Conservation (phyloP, 2,329 filamentous ascomycete species). For the Triangularia setosa region DNA sequence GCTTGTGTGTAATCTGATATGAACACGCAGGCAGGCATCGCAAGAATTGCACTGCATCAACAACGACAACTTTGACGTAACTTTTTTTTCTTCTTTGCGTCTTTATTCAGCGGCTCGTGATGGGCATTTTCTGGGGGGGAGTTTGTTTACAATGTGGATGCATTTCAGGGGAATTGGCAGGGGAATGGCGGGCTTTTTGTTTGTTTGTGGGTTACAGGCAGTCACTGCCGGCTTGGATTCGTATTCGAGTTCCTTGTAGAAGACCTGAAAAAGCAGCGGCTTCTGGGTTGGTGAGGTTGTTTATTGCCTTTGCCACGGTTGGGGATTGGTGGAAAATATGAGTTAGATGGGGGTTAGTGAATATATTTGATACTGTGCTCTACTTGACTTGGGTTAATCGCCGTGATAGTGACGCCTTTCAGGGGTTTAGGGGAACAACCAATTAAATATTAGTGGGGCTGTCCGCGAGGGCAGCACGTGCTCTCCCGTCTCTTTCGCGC, state of each 20-base stretch:
- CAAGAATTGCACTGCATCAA: not conserved
- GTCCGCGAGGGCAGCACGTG: constrained; percentile 20
- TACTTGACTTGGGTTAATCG: not conserved
- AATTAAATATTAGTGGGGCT: not conserved
- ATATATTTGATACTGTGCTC: not conserved
- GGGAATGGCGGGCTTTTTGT: not conserved
- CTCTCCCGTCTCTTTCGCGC: constrained; percentile 27
- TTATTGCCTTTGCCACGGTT: not conserved
- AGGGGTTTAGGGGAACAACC: not conserved
- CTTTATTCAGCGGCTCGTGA: not conserved
- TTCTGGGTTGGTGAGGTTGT: not conserved
- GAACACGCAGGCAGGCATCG: not conserved
- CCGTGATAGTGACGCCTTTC: not conserved
- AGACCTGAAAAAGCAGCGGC: not conserved
- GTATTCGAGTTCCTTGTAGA: not conserved
- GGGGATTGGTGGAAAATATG: not conserved
- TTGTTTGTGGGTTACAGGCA: not conserved
- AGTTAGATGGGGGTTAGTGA: not conserved
- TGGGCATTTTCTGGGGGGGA: not conserved
- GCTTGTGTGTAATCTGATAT: not conserved
- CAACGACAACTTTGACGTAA: not conserved
- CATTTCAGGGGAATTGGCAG: not conserved
- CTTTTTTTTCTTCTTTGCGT: not conserved
- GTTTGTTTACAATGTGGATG: not conserved
- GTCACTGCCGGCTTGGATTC: not conserved